phyloP scores from a whole-genome alignment of 441 rosid genomes.

The Syzygium syzygioides region DNA sequence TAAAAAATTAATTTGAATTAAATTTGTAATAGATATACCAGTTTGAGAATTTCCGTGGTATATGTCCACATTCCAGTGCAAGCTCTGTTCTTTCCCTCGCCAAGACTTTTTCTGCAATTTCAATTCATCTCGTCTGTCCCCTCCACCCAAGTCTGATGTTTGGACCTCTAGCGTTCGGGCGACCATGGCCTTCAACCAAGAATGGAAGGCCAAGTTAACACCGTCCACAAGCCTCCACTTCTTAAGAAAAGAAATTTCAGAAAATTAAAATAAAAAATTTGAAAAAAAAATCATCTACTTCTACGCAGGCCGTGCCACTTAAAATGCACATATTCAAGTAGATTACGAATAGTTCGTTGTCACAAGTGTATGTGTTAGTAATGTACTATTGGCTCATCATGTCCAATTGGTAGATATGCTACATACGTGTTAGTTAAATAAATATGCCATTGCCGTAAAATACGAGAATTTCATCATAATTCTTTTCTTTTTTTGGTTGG shows the following conservation, averaged over 20 bases:
- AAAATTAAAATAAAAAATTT: not conserved
- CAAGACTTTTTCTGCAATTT: not conserved
- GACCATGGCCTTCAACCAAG: not conserved
- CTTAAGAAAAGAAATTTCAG: not conserved
- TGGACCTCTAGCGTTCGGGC: not conserved
- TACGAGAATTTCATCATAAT: not conserved
- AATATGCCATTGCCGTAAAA: not conserved
- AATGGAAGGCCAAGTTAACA: not conserved
- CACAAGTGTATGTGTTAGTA: not conserved
- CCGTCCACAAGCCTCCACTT: not conserved
- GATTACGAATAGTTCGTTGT: not conserved
- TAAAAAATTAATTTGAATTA: no score
- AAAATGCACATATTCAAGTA: not conserved
- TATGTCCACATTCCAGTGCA: not conserved
- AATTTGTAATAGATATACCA: no score
- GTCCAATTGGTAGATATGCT: not conserved
- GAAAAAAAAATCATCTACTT: not conserved
- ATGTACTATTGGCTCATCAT: not conserved
- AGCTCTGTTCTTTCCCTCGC: not conserved
- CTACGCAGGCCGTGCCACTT: rapidly evolving
- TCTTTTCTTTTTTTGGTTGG: not conserved
- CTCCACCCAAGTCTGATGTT: not conserved
- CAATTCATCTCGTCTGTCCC: not conserved
- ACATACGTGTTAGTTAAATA: not conserved
- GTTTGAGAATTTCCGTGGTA: not conserved